Evolutionary conservation across 208 protist genomes (phyloP).

Genomic region (Trypanosoma grayi): DNA sequence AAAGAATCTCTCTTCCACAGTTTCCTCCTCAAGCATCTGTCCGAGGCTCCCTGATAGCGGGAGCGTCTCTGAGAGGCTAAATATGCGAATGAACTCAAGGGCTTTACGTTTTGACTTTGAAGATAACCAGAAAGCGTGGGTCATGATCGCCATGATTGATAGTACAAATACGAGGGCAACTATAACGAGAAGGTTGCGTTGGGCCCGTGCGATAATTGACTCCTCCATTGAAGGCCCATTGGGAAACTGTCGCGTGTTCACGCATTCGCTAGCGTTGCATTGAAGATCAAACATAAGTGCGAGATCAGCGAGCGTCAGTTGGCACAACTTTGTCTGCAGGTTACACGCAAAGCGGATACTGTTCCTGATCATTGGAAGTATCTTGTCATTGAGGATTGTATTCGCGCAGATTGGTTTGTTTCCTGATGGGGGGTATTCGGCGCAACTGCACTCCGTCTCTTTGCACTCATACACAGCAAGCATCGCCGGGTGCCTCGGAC

Average conservation of each 20-base stretch:
- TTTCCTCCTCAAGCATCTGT: not conserved
- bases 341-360: constrained; percentile 50
- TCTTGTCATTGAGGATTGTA: constrained; percentile 40
- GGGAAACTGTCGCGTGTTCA: constrained; percentile 54
- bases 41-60: not conserved
- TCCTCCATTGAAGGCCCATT: constrained; percentile 4
- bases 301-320: constrained; percentile 59
- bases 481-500: constrained; percentile 9
- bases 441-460: constrained; percentile 59
- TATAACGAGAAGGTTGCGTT: constrained; percentile 6
- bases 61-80: constrained; percentile 30
- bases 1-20: too few relatives aligned
- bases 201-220: not conserved
- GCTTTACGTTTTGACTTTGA: constrained; percentile 28
- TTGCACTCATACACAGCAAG: constrained; percentile 63
- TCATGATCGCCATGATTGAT: constrained; percentile 27
- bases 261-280: constrained; percentile 73
- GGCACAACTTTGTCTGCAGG: constrained; percentile 29
- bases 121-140: constrained; percentile 32
- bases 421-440: constrained; percentile 50
- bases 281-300: constrained; percentile 60
- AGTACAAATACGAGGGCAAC: constrained; percentile 15
- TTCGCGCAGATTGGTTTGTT: constrained; percentile 72
- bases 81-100: constrained; percentile 59
- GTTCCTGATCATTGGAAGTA: constrained; percentile 65